These are phyloP conservation scores for Phytophthora pluvialis DNA, from an alignment of 352 stramenopile genomes.

Conservation along the genomic window DNA sequence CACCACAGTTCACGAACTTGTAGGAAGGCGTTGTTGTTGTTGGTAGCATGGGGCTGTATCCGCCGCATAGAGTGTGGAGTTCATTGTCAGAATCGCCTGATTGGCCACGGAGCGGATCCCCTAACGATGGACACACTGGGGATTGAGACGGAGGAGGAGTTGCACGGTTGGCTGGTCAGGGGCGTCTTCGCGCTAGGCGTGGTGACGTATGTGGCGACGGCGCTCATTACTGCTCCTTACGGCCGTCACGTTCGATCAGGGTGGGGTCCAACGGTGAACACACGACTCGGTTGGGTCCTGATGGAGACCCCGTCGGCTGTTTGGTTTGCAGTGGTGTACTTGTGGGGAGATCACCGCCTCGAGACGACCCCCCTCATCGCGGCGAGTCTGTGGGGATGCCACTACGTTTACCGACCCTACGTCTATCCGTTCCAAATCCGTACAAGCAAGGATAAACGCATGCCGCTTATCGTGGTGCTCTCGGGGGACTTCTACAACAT, in stretches of 20 bases:
- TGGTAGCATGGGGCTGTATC: background rate
- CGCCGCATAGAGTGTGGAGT: background rate
- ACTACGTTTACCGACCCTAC: conserved; percentile 77
- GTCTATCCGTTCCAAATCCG: conserved; percentile 79
- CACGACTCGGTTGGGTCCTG: conserved; percentile 68
- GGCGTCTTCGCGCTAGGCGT: conserved; percentile 62
- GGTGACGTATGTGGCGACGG: conserved; percentile 56
- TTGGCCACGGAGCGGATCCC: conserved; percentile 7
- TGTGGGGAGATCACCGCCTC: conserved; percentile 44
- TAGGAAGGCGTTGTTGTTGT: too few species aligned
- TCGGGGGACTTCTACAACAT: conserved; percentile 67
- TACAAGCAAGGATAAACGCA: conserved; percentile 52
- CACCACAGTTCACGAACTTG: background rate
- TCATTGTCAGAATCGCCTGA: conserved; percentile 17
- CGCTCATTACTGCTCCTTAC: conserved; percentile 69
- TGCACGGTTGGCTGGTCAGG: conserved; percentile 60
- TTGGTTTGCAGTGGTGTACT: conserved; percentile 62
- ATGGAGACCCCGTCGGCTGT: conserved; percentile 79
- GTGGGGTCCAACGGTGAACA: conserved; percentile 65
- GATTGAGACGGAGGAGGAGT: conserved; percentile 47
- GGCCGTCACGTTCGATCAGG: conserved; percentile 56
- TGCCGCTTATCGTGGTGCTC: conserved; percentile 68
- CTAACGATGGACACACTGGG: conserved; percentile 23
- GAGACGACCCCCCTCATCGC: conserved; percentile 52
- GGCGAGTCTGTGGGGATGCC: conserved; percentile 59